Conservation (phyloP, 306 rosid species). For the Sicyos baderoa region DNA sequence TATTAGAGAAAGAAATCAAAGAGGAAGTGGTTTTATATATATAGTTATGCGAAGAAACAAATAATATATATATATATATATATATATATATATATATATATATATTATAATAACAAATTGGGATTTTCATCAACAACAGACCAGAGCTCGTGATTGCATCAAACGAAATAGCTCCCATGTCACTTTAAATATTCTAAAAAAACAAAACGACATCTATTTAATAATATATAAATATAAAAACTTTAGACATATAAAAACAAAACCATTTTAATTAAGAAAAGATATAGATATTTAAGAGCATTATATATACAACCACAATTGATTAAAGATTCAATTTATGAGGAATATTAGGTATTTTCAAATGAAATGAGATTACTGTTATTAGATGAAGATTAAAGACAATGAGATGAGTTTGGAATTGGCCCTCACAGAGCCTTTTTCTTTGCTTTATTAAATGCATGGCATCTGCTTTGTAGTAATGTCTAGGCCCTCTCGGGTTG, state of each 20-base stretch:
- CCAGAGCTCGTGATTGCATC: conserved; percentile 22
- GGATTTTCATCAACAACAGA: conserved; percentile 7
- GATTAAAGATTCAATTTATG: no score
- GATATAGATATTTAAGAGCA: background rate
- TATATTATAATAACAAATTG: background rate
- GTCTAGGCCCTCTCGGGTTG: background rate
- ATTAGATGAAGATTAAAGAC: background rate
- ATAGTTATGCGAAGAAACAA: no score
- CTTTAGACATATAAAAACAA: background rate
- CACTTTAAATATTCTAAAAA: conserved; percentile 5
- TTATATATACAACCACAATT: background rate
- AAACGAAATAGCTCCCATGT: conserved; percentile 25
- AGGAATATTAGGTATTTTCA: background rate
- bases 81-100: no score
- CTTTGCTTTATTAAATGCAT: background rate
- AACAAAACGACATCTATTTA: no score
- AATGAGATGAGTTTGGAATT: background rate
- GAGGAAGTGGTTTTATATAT: no score
- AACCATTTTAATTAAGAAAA: background rate
- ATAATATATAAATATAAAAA: background rate
- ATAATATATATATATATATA: no score
- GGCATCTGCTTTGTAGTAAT: background rate
- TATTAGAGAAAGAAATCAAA: no score
- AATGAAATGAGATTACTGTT: background rate
- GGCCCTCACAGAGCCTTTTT: background rate